Base-by-base conservation (phyloP, 495 filamentous ascomycete genomes). In the Bryoglossum gracile region DNA sequence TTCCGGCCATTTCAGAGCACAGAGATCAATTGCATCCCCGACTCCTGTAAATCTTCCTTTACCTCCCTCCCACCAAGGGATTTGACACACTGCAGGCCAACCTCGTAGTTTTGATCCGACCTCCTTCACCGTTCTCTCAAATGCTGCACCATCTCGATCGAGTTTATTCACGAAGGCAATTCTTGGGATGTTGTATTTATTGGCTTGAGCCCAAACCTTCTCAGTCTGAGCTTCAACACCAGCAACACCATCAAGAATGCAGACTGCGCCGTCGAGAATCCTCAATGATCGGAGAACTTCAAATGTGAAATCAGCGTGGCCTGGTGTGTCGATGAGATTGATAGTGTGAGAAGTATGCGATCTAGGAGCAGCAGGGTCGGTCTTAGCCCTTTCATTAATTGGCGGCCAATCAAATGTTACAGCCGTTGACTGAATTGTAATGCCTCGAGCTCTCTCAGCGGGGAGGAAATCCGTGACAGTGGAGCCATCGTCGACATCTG, bases 141-240 rank as follows among this genome's bases (percentile, higher is more conserved):
- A 99, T 3, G 86, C 83, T 8, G 94, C 91, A 1, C 94, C 94
- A 51, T 94, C 87, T 26, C 94, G 83, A 59, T 99, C 94, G 10
- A 99, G 78, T 64, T 99, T 99, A 67, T 99, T 99, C 56, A 97
- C 75, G 51, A 84, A 99, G 37, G 95, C 73, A 23, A 97, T 77
- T 19, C 89, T 71, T 10, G 94, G 94, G 28, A 97, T 97, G 8
- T 69, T 72, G 56, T 92, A 95, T 8, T 78, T 78, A 42, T 81
- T 84, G 1, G 94, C 92, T 46, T 96, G 92, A 9, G 78, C 67
- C 92, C 94, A 99, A 4, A 99, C 94, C 55, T 95, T 84, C 65
- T 99, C 94, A 0, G 94, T 99, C 65, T 97, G 94, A 1, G 94
- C 91, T 62, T 99, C 94, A 16, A 99, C 92, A 1, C 94, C 94